These are phyloP conservation scores for Calocybe indica DNA, from an alignment of 768 basidiomycete genomes.

Conservation along the genomic window DNA sequence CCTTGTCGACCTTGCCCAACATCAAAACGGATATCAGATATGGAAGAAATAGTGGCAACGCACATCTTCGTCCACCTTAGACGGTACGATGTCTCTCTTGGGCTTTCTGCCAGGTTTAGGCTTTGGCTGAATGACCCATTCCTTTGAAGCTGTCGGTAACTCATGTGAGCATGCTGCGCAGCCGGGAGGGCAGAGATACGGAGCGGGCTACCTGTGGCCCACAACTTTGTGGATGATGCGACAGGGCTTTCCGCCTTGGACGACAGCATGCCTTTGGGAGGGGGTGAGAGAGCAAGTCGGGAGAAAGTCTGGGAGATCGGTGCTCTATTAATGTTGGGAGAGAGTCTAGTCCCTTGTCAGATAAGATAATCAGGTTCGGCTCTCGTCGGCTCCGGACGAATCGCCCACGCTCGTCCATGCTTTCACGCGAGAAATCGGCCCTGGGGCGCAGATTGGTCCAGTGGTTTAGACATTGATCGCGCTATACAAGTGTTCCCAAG, in stretches of 20 bases:
- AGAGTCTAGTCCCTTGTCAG: slow-evolving; percentile 31
- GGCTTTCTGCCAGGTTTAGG: slow-evolving; percentile 87
- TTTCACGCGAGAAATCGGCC: too few species aligned
- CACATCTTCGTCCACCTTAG: slow-evolving; percentile 42
- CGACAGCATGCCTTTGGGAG: slow-evolving; percentile 7
- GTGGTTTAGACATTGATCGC: too few species aligned
- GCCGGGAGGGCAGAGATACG: slow-evolving; percentile 4
- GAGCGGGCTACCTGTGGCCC: slow-evolving; percentile 60
- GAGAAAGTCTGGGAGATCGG: slow-evolving; percentile 11
- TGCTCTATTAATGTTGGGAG: slow-evolving; percentile 1
- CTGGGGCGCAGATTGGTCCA: too few species aligned
- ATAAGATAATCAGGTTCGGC: slow-evolving; percentile 39
- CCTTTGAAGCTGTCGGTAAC: slow-evolving; percentile 63
- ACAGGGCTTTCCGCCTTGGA: slow-evolving; percentile 2
- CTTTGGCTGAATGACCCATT: slow-evolving; percentile 84
- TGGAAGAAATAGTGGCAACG: slow-evolving; percentile 10
- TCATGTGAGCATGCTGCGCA: slow-evolving; percentile 5
- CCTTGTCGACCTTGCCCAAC: slow-evolving; percentile 44
- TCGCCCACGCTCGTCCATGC: too few species aligned
- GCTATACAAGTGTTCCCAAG: too few species aligned
- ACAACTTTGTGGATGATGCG: slow-evolving; percentile 53
- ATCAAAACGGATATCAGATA: too few species aligned
- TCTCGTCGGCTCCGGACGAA: slow-evolving; percentile 11
- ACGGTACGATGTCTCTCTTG: slow-evolving; percentile 54
- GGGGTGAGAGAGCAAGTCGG: slow-evolving; percentile 16